A percentile compares a stretch with the other conserved stretches of the same genome.
Evolutionary conservation across 176 grass and related monocot genomes (phyloP).

Genomic region (Oryza glaberrima): DNA sequence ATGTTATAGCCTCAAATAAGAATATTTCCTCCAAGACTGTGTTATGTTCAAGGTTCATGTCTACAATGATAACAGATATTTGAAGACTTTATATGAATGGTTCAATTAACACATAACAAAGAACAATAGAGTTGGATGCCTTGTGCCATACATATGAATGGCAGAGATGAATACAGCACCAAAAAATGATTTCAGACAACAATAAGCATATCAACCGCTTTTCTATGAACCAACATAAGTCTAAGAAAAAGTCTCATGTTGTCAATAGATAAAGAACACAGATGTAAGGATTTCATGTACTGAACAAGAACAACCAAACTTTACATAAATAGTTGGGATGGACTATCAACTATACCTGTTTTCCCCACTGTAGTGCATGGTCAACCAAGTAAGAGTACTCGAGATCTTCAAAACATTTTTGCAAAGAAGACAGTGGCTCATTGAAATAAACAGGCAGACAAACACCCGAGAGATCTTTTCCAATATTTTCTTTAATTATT

Average conservation of each 20-base stretch:
- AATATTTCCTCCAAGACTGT: background rate
- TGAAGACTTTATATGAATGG: background rate
- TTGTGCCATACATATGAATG: background rate
- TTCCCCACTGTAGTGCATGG: constrained; percentile 74
- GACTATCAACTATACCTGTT: constrained; percentile 63
- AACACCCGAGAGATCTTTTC: constrained; percentile 94
- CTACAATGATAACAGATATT: constrained; percentile 8
- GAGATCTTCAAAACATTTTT: constrained; percentile 99
- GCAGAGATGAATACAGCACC: background rate
- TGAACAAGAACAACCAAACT: background rate
- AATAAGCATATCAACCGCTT: background rate
- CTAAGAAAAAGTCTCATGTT: background rate
- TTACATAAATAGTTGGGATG: background rate
- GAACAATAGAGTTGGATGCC: background rate
- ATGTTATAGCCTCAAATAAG: background rate
- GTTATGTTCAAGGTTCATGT: background rate
- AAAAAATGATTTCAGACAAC: background rate
- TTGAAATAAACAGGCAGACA: constrained; percentile 99
- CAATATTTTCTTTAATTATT: constrained; percentile 99
- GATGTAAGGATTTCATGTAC: background rate
- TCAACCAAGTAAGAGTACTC: constrained; percentile 94
- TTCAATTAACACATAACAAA: background rate
- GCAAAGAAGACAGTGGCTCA: constrained; percentile 89
- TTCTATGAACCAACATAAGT: background rate
- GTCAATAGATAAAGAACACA: constrained; percentile 20